Evolutionary conservation across 106 monocot genomes (phyloP).

Genomic region (Chionographis japonica): DNA sequence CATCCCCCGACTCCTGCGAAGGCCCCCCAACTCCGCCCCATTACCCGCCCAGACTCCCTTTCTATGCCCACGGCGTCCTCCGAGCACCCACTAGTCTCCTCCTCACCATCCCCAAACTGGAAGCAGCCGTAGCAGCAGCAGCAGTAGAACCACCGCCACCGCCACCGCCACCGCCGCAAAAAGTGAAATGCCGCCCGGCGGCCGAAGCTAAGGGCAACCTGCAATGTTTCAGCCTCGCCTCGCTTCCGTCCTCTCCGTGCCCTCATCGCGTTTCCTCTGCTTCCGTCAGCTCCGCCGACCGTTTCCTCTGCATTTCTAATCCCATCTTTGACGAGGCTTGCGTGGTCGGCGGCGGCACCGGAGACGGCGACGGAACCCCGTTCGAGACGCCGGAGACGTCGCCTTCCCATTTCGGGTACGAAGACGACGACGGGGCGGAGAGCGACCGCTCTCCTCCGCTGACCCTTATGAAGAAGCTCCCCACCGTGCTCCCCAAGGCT

Average conservation of each 20-base stretch:
- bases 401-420: slow-evolving; percentile 1
- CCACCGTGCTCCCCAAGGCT: slow-evolving; percentile 1
- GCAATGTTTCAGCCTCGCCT: not conserved
- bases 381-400: slow-evolving; percentile 35
- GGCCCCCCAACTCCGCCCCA: not conserved
- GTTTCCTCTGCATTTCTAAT: slow-evolving; percentile 30
- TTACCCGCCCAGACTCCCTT: not conserved
- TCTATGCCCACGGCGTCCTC: slow-evolving; percentile 34
- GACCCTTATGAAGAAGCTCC: slow-evolving; percentile 25
- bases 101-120: slow-evolving; percentile 21
- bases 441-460: slow-evolving; percentile 22
- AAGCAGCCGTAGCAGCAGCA: slow-evolving; percentile 3
- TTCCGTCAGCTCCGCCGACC: not conserved
- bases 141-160: not conserved
- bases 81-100: slow-evolving; percentile 24
- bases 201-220: not conserved
- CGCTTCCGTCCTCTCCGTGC: not conserved
- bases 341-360: not conserved
- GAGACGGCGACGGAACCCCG: slow-evolving; percentile 6
- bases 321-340: slow-evolving; percentile 15
- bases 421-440: not conserved
- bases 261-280: not conserved
- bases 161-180: not conserved
- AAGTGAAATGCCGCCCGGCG: not conserved
- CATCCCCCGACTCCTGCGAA: not conserved